Conservation (phyloP, 2,329 filamentous ascomycete genomes). For the Stagonosporopsis cucurbitacearum region DNA sequence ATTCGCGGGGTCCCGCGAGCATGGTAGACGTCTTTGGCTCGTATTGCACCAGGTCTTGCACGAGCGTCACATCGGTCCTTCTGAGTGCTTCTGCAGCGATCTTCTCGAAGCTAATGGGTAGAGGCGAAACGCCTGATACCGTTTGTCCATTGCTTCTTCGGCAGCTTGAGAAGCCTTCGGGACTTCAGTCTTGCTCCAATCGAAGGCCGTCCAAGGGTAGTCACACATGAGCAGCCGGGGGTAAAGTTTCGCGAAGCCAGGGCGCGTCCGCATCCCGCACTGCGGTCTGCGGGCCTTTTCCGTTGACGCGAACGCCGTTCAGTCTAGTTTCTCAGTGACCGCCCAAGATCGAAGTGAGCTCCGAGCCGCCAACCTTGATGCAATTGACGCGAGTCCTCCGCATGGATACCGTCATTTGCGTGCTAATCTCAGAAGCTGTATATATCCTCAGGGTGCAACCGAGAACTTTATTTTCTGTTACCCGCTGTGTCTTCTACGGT, state of each 20-base stretch:
- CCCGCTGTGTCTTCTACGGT: neutral
- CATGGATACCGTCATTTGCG: conserved; percentile 1
- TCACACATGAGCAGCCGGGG: neutral
- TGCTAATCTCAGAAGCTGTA: conserved; percentile 13
- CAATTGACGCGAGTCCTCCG: conserved; percentile 9
- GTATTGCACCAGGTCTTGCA: too few species aligned
- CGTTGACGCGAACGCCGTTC: conserved; percentile 10
- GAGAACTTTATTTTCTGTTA: conserved; percentile 1
- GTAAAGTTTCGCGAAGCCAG: neutral
- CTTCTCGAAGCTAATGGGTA: neutral
- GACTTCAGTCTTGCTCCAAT: neutral
- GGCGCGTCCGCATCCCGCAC: conserved; percentile 15
- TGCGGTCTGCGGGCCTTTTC: conserved; percentile 7
- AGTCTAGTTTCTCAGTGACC: conserved; percentile 4
- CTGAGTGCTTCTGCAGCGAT: neutral
- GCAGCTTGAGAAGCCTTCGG: neutral
- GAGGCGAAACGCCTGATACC: neutral
- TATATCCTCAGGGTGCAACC: conserved; percentile 10
- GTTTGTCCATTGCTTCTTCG: neutral
- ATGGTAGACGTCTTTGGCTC: neutral
- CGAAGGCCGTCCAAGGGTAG: neutral
- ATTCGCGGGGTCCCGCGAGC: neutral
- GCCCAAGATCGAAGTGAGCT: conserved; percentile 1
- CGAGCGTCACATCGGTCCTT: neutral
- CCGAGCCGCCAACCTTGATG: conserved; percentile 6